Evolutionary conservation across 306 rosid genomes (phyloP).

Genomic region (Begonia masoniana): DNA sequence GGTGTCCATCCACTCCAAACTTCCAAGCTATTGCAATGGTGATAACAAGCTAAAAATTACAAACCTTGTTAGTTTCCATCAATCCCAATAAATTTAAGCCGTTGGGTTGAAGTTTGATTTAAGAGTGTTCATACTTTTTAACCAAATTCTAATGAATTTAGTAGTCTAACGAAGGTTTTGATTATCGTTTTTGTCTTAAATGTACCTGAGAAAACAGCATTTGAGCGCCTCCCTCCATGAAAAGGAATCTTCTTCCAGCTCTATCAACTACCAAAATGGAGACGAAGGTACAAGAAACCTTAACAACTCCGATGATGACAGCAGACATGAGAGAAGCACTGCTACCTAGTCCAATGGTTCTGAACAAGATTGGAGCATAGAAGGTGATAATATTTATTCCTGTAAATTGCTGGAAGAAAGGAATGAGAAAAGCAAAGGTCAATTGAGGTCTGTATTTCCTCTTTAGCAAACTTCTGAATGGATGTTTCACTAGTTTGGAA

Average conservation of each 20-base stretch:
- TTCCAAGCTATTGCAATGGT: conserved; percentile 63
- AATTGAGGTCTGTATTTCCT: conserved; percentile 80
- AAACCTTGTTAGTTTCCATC: not conserved
- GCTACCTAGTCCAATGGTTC: conserved; percentile 54
- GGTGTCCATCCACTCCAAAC: conserved; percentile 54
- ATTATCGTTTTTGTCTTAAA: not conserved
- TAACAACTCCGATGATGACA: conserved; percentile 76
- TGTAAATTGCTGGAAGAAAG: conserved; percentile 78
- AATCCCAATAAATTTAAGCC: not conserved
- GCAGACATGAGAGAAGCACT: conserved; percentile 81
- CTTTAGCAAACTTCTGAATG: conserved; percentile 53
- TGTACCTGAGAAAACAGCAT: conserved; percentile 83
- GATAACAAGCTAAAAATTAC: conserved; percentile 28
- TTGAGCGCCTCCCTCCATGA: conserved; percentile 72
- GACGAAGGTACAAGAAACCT: conserved; percentile 49
- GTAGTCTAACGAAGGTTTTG: not conserved
- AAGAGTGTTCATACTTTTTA: not conserved
- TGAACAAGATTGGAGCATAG: conserved; percentile 71
- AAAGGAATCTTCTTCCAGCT: conserved; percentile 83
- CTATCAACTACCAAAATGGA: conserved; percentile 82
- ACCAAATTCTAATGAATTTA: not conserved
- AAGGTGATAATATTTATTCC: conserved; percentile 93
- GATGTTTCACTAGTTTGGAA: conserved; percentile 43
- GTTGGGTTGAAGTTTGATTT: too few relatives aligned
- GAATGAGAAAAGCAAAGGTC: conserved; percentile 50